Base-by-base conservation (phyloP, 1,284 basidiomycete species). In the Phlebopus sp. region DNA sequence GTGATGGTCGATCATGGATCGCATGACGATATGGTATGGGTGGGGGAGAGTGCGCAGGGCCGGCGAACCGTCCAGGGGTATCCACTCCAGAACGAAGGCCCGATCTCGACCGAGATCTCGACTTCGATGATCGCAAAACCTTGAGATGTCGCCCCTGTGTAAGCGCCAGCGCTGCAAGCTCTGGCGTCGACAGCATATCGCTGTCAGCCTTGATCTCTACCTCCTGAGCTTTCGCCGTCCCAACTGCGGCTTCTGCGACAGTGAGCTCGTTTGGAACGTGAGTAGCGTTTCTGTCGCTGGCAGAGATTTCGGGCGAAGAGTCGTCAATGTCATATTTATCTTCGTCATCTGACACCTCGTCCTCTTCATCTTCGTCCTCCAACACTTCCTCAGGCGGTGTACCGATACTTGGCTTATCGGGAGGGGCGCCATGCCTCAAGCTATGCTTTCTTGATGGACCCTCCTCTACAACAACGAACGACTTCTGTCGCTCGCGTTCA, bases 381-480 rank as follows among this genome's bases (percentile, higher is more conserved):
- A 61, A 40, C 18, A 56, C 53, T 31, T 68, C 67, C 23, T 69
- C 66, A 9, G 67, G 51, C n/a, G 60, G 55, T 25, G 70, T 69
- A 34, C 70, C 62, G 23, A 38, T 36, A 29, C 61, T 43, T 6
- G 58, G 47, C 9, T 59, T 55, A 2, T 57, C 50, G 18, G 49
- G 46, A 37, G 54, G 34, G 31, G 37, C 43, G 42, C 35, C n/a
- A 36, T 66, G 54, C 54, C 66, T 63, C 37, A 53, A 59, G 37
- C 58, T 69, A 45, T 59, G 74, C 49, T 70, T 75, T 50, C 62
- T 79, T 10, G 71, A 63, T 1, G 78, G 81, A 21, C 81, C 84
- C 64, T 96, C 92, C 63, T 97, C 94, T 23, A 97, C 91, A n/a
- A 97, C 90, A 35, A 97, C 94, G 59, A 97, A 97, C 4, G 92